phyloP scores from a whole-genome alignment of 1,284 basidiomycete genomes.

The Tausonia pullulans region DNA sequence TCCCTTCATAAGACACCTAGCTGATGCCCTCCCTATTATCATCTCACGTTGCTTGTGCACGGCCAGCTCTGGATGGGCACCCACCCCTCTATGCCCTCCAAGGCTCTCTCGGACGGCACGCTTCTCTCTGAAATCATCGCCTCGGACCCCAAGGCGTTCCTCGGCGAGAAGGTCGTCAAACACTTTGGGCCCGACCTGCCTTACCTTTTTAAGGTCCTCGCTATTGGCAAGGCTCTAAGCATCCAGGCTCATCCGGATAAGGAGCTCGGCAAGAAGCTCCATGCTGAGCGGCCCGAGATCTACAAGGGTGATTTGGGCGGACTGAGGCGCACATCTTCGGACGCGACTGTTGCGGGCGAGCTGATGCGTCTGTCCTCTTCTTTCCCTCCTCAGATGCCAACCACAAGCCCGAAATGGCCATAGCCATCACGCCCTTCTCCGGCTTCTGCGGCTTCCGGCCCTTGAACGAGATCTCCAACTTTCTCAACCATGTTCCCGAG shows the following conservation, averaged over 20 bases:
- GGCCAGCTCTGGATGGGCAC: constrained; percentile 96
- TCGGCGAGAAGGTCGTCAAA: constrained; percentile 52
- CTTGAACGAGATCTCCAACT: constrained; percentile 53
- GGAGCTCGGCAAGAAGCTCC: constrained; percentile 64
- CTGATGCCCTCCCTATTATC: no score
- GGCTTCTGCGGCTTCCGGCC: constrained; percentile 89
- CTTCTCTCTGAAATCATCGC: constrained; percentile 53
- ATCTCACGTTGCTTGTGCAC: no score
- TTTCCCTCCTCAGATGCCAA: constrained; percentile 54
- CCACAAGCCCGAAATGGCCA: constrained; percentile 97
- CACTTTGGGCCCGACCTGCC: constrained; percentile 57
- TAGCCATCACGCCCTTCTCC: constrained; percentile 81
- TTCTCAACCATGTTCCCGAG: constrained; percentile 64
- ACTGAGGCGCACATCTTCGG: no score
- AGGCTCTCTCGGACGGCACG: constrained; percentile 39
- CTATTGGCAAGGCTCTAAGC: constrained; percentile 85
- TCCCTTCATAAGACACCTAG: no score
- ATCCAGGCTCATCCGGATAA: constrained; percentile 98
- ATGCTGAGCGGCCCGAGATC: constrained; percentile 62
- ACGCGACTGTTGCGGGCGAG: not conserved
- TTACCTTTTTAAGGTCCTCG: constrained; percentile 87
- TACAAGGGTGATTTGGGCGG: constrained; percentile 63
- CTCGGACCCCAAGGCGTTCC: constrained; percentile 49
- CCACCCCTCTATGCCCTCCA: constrained; percentile 77
- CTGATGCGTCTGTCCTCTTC: not conserved